Conservation (phyloP, 75 land plant genomes). For the Larix kaempferi region DNA sequence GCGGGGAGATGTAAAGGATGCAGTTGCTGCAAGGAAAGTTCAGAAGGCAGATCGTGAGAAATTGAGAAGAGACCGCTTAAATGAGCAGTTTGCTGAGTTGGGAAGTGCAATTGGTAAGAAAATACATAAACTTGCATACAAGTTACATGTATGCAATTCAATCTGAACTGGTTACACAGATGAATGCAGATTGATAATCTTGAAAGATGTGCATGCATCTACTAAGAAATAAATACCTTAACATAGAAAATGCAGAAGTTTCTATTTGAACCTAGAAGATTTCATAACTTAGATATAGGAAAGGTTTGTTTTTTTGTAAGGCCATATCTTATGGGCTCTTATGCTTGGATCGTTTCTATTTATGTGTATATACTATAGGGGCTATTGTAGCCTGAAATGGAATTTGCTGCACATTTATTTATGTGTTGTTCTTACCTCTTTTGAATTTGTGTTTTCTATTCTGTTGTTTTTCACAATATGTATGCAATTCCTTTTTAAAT, state of each 20-base stretch:
- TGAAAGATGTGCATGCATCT: not conserved
- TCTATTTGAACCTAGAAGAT: not conserved
- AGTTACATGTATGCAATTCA: too few relatives aligned
- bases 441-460: not conserved
- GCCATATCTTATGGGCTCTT: not conserved
- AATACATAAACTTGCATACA: not conserved
- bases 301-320: not conserved
- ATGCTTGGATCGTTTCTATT: not conserved
- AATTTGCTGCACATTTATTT: not conserved
- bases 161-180: not conserved
- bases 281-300: not conserved
- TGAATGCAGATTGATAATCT: not conserved
- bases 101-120: slow-evolving; percentile 74
- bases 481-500: not conserved
- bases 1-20: slow-evolving; percentile 7
- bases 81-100: slow-evolving; percentile 89
- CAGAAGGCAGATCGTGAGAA: slow-evolving; percentile 98
- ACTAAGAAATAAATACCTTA: not conserved
- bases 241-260: not conserved
- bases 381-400: not conserved
- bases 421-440: not conserved
- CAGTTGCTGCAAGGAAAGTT: slow-evolving; percentile 57
- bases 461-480: not conserved
- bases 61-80: slow-evolving; percentile 82
- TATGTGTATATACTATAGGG: not conserved